A percentile compares a stretch with the other conserved stretches of the same genome.
Conservation (phyloP, 768 basidiomycete species). For the Dictyophora rubrovolvata region DNA sequence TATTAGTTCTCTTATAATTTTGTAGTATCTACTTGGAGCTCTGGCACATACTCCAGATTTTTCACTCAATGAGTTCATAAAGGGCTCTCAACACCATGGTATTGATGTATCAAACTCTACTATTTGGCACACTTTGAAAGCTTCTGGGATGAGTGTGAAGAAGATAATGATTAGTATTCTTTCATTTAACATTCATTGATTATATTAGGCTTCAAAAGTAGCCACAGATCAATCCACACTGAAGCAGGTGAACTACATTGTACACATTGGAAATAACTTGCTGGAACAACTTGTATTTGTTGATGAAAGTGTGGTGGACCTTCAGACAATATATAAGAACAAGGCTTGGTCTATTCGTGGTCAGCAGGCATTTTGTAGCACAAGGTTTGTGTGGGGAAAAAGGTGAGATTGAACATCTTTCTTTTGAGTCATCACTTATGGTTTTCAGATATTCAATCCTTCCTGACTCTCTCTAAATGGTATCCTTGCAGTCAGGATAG, state of each 20-base stretch:
- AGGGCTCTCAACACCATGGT: background rate
- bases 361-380: constrained; percentile 12
- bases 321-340: constrained; percentile 14
- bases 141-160: constrained; percentile 2
- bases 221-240: constrained; percentile 10
- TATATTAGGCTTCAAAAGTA: constrained; percentile 12
- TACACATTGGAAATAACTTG: constrained; percentile 7
- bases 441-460: constrained; percentile 18
- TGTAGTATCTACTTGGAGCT: too few species aligned
- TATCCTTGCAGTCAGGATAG: constrained; percentile 14
- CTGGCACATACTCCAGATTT: too few species aligned
- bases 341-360: constrained; percentile 18
- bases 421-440: background rate
- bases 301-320: constrained; percentile 19
- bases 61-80: background rate
- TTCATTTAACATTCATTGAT: background rate
- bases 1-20: too few species aligned
- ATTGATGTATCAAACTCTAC: background rate
- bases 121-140: background rate
- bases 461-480: constrained; percentile 20
- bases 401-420: constrained; percentile 8
- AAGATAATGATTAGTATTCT: background rate
- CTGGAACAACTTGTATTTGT: constrained; percentile 18
- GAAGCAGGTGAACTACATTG: constrained; percentile 3
- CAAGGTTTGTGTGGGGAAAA: constrained; percentile 16